phyloP scores from a whole-genome alignment of 208 protist species.

The Leishmania martiniquensis region DNA sequence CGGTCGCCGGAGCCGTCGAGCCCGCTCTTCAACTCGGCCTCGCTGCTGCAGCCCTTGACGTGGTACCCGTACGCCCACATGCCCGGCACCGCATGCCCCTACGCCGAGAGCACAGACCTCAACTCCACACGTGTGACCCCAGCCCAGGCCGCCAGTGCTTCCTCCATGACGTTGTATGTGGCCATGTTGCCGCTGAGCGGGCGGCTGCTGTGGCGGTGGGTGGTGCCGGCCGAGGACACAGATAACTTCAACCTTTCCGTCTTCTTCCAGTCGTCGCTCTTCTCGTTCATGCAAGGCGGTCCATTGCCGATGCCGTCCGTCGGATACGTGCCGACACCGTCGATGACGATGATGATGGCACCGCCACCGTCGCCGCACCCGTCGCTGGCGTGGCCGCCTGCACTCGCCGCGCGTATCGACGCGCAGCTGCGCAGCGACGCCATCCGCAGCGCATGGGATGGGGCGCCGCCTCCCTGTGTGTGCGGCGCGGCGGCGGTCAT shows the following conservation, averaged over 20 bases:
- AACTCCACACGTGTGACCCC: conserved; percentile 8
- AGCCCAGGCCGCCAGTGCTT: conserved; percentile 21
- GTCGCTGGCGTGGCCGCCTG: conserved; percentile 11
- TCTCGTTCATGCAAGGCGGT: conserved; percentile 66
- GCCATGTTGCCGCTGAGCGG: conserved; percentile 50
- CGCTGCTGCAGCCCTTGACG: conserved; percentile 33
- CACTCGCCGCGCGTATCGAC: conserved; percentile 12
- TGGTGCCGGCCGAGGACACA: conserved; percentile 69
- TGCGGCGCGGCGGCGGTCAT: conserved; percentile 5
- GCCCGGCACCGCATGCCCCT: conserved; percentile 37
- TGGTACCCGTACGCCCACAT: conserved; percentile 49
- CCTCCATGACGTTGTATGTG: conserved; percentile 45
- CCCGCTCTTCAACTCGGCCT: background rate
- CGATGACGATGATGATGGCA: background rate
- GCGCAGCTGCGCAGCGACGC: conserved; percentile 17
- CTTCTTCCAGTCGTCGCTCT: conserved; percentile 70
- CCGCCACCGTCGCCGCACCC: conserved; percentile 6
- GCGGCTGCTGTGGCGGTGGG: conserved; percentile 52
- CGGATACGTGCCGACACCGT: background rate
- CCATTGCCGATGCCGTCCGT: conserved; percentile 38
- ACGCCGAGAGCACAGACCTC: conserved; percentile 28
- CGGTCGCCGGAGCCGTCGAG: background rate
- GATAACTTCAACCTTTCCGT: conserved; percentile 73
- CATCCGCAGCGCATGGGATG: conserved; percentile 9
- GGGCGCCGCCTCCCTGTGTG: conserved; percentile 9